These are phyloP conservation scores for Yamadazyma friedrichii DNA, from an alignment of 1,139 yeast genomes.

Conservation along the genomic window DNA sequence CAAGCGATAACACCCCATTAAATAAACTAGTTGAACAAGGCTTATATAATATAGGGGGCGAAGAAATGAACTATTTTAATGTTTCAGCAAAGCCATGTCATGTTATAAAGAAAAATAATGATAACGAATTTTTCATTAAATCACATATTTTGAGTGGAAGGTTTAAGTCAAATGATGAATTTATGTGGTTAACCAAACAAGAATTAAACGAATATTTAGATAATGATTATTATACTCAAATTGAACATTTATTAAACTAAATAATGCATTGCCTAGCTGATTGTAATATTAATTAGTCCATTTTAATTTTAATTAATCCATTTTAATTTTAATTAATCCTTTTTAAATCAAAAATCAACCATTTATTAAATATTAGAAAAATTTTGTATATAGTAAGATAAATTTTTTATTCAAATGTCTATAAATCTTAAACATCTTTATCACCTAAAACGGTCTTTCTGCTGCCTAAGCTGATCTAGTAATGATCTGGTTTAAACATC, in stretches of 20 bases:
- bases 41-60: slow-evolving; percentile 70
- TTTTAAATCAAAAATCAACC: slow-evolving; percentile 11
- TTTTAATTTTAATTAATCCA: slow-evolving; percentile 9
- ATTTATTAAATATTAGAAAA: too few species aligned
- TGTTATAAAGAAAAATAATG: slow-evolving; percentile 34
- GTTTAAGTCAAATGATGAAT: slow-evolving; percentile 56
- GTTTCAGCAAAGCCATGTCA: slow-evolving; percentile 89
- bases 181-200: slow-evolving; percentile 82
- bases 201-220: slow-evolving; percentile 64
- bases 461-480: slow-evolving; percentile 88
- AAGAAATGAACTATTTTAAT: slow-evolving; percentile 76
- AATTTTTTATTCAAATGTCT: background rate
- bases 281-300: slow-evolving; percentile 1
- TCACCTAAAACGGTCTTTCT: slow-evolving; percentile 73
- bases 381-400: slow-evolving; percentile 11
- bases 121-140: slow-evolving; percentile 70
- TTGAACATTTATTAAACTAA: slow-evolving; percentile 51
- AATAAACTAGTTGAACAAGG: slow-evolving; percentile 79
- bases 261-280: too few species aligned
- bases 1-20: slow-evolving; percentile 45
- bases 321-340: slow-evolving; percentile 9
- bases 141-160: slow-evolving; percentile 89
- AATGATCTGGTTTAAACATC: slow-evolving; percentile 36
- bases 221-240: slow-evolving; percentile 52
- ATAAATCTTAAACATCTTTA: slow-evolving; percentile 40